Evolutionary conservation across 2,329 filamentous ascomycete genomes (phyloP), one percentile per base, ranked within the genome.

Genomic region (Parastagonospora nodorum): DNA sequence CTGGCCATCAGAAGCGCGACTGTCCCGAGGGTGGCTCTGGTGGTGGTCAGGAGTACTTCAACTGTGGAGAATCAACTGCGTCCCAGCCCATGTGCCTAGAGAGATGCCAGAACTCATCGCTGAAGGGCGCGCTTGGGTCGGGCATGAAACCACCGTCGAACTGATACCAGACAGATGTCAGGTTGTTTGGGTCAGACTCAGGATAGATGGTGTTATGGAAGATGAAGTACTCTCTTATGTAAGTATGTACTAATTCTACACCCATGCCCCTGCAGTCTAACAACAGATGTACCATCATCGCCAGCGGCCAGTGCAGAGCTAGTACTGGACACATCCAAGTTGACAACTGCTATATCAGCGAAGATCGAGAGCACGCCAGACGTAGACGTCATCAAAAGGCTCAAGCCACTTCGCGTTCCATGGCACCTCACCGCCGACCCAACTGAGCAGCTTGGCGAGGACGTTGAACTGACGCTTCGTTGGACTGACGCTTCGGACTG

Each of bases 1-100:
- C 39, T 2, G 66, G 62, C 33, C 68, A 68, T 32, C 53, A 40
- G 38, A 66, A 67, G 55, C 55, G 58, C 19, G 63, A 68, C 19
- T 70, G 66, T 40, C 56, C 63, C 33, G 44, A 50, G 19, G 37
- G 47, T 32, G 47, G 51, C 30, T 51, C 51, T 12, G 60, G 56
- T 45, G 30, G 31, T 11, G 49, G 48, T 28, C 58, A 64, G 27
- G 53, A 49, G 8, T 68, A 66, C 58, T 69, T 60, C 62, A 71
- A 69, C 54, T 71, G 67, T 31, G 69, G 68, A 14, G 38, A 58
- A 15, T 56, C 48, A 9, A 44, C 39, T 12, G 30, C 30, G 15
- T 28, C 40, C 57, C 58, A 65, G 16, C 46, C 35, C 47, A 48
- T 42, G 2, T 47, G 43, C 8, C 36, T 41, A 2, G 52, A 48